phyloP scores from a whole-genome alignment of 148 eudicot species.

The Drosera capensis region DNA sequence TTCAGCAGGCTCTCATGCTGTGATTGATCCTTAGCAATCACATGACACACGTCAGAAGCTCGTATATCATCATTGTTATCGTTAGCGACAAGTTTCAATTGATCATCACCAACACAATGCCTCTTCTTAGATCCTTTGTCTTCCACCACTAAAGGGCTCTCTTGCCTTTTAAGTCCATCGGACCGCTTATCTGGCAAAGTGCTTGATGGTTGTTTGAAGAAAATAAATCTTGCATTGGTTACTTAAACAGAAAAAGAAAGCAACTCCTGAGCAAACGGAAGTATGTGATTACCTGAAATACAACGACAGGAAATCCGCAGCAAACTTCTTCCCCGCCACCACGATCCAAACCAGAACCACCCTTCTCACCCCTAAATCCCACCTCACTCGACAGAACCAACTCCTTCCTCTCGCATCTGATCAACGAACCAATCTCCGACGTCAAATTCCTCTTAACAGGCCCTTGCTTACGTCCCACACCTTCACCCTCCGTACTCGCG shows the following conservation, averaged over 20 bases:
- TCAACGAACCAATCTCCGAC: constrained; percentile 27
- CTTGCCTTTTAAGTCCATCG: constrained; percentile 40
- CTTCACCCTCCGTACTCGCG: constrained; percentile 43
- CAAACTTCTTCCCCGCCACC: constrained; percentile 32
- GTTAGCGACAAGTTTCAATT: constrained; percentile 12
- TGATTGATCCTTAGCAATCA: constrained; percentile 6
- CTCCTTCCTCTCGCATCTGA: constrained; percentile 18
- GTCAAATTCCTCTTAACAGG: constrained; percentile 43
- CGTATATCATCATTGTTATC: constrained; percentile 14
- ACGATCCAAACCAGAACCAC: constrained; percentile 9
- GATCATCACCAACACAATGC: constrained; percentile 23
- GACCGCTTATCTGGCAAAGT: constrained; percentile 17
- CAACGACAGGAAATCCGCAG: constrained; percentile 43
- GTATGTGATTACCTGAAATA: constrained; percentile 66
- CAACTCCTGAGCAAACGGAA: background rate
- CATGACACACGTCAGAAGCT: constrained; percentile 7
- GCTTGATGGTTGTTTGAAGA: constrained; percentile 10
- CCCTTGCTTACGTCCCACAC: constrained; percentile 17
- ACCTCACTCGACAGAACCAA: constrained; percentile 9
- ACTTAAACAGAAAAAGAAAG: background rate
- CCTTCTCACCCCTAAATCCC: constrained; percentile 4
- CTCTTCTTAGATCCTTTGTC: constrained; percentile 41
- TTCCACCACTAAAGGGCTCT: constrained; percentile 39
- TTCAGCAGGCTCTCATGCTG: constrained; percentile 9
- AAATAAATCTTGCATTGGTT: too few species aligned